Evolutionary conservation across 1,284 basidiomycete genomes (phyloP).

Genomic region (Stygiomarasmius scandens): DNA sequence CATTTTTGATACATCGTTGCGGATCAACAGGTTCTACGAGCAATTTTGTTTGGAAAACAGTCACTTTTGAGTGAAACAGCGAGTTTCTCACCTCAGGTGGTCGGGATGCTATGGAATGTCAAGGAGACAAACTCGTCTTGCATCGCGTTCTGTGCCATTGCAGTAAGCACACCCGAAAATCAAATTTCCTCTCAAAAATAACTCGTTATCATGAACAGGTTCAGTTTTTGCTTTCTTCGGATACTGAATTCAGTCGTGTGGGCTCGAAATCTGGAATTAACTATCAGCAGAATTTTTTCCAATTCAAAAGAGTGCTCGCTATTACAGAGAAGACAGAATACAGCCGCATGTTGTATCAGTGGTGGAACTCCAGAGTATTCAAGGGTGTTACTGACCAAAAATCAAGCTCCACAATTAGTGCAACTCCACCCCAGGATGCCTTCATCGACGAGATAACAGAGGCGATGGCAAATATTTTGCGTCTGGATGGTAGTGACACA

Average conservation of each 20-base stretch:
- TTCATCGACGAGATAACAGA: no score
- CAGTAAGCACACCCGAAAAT: background rate
- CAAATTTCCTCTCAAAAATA: no score
- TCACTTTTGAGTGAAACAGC: background rate
- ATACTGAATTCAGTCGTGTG: background rate
- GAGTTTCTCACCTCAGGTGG: background rate
- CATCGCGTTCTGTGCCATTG: constrained; percentile 1
- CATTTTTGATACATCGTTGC: background rate
- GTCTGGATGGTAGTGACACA: no score
- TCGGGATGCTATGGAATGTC: background rate
- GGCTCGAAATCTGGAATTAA: background rate
- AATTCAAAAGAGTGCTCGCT: background rate
- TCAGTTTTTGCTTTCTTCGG: background rate
- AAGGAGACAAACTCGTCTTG: background rate
- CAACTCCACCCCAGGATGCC: no score
- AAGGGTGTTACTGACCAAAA: background rate
- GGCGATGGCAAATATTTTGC: no score
- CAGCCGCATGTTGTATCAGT: background rate
- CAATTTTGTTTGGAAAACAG: background rate
- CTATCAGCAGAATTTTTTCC: background rate
- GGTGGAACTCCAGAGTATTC: background rate
- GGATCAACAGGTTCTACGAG: background rate
- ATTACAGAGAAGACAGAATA: background rate
- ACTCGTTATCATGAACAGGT: background rate
- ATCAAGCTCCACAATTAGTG: no score